Percentiles rank a stretch among this genome's conserved stretches.
Evolutionary conservation across 495 filamentous ascomycete species (phyloP).

Genomic region (Talaromyces ruber): DNA sequence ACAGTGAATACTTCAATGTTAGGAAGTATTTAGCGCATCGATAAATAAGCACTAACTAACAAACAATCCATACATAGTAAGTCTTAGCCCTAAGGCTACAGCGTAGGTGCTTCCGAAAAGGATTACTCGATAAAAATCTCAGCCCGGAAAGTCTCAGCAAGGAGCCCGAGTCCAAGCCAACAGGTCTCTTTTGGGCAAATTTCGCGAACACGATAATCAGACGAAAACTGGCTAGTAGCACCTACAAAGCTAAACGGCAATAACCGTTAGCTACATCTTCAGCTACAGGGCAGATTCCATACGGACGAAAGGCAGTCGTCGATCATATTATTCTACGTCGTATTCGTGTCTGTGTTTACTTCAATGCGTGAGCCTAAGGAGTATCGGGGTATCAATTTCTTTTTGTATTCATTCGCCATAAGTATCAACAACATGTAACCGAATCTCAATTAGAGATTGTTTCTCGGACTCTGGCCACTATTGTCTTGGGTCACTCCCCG

Average conservation of each 20-base stretch:
- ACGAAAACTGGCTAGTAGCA: too few species aligned
- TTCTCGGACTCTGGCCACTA: not conserved
- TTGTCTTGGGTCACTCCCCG: not conserved
- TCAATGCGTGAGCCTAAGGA: not conserved
- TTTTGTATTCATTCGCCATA: not conserved
- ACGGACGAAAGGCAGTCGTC: not conserved
- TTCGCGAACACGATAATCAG: not conserved
- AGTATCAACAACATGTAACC: not conserved
- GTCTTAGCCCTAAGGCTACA: too few species aligned
- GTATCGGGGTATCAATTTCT: not conserved
- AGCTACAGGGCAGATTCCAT: not conserved
- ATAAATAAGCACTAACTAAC: not conserved
- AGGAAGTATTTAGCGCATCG: too few species aligned
- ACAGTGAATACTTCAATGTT: too few species aligned
- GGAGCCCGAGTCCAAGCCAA: not conserved
- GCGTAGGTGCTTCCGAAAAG: too few species aligned
- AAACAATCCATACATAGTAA: too few species aligned
- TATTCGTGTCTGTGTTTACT: not conserved
- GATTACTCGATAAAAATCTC: not conserved
- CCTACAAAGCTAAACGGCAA: not conserved
- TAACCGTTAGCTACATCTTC: not conserved
- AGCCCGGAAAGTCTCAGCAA: not conserved
- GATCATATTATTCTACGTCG: not conserved
- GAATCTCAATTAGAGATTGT: not conserved
- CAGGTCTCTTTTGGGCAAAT: not conserved